Conservation (phyloP, 2,329 filamentous ascomycete species). For the Hirsutella minnesotensis region DNA sequence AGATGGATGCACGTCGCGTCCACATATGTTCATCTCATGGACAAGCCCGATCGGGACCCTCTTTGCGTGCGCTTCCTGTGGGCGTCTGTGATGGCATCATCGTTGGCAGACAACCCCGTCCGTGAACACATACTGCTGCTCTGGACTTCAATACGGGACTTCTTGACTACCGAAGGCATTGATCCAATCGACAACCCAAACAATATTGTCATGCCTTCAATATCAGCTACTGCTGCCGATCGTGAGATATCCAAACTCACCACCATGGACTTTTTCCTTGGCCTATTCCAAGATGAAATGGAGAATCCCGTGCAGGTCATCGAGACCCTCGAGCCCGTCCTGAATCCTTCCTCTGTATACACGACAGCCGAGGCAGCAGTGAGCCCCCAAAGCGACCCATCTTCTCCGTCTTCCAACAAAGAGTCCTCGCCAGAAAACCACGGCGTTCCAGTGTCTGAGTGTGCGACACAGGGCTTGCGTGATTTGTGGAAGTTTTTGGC, state of each 20-base stretch:
- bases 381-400: constrained; percentile 7
- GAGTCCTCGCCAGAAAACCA: not conserved
- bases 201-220: constrained; percentile 77
- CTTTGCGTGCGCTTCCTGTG: constrained; percentile 43
- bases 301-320: constrained; percentile 77
- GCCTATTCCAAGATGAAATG: constrained; percentile 73
- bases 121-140: constrained; percentile 45
- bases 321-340: constrained; percentile 80
- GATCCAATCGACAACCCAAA: constrained; percentile 57
- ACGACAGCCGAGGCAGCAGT: constrained; percentile 14
- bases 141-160: constrained; percentile 46
- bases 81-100: constrained; percentile 42
- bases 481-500: constrained; percentile 81
- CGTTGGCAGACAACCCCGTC: constrained; percentile 38
- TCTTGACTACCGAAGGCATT: constrained; percentile 27
- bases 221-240: constrained; percentile 74
- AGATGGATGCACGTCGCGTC: constrained; percentile 41
- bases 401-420: constrained; percentile 7
- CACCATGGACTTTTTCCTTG: constrained; percentile 92
- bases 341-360: constrained; percentile 57
- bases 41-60: constrained; percentile 21
- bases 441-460: constrained; percentile 34
- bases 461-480: constrained; percentile 45
- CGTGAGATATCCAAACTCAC: constrained; percentile 85
- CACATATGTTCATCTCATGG: constrained; percentile 26